Evolutionary conservation across 495 filamentous ascomycete genomes (phyloP).

Genomic region (Lepraria neglecta): DNA sequence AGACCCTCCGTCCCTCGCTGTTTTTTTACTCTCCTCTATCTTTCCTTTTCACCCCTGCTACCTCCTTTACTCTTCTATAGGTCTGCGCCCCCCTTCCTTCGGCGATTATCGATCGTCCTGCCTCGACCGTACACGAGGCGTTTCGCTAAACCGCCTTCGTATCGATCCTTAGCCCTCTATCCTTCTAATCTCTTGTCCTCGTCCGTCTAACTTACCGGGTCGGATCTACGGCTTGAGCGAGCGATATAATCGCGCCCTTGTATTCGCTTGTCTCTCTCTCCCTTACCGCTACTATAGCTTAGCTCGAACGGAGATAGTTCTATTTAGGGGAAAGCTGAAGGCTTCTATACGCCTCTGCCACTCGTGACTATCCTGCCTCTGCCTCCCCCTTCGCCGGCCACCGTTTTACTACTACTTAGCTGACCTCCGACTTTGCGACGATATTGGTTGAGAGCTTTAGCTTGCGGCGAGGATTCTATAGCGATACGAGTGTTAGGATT

Average conservation of each 20-base stretch:
- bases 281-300: background rate
- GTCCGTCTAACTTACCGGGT: background rate
- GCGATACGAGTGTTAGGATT: too few relatives aligned
- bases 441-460: background rate
- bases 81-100: background rate
- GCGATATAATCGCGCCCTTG: background rate
- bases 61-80: too few relatives aligned
- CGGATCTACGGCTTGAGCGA: background rate
- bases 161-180: background rate
- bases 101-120: background rate
- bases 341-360: background rate
- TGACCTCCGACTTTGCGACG: background rate
- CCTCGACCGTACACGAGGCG: background rate
- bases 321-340: background rate
- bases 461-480: too few relatives aligned
- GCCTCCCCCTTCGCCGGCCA: too few relatives aligned
- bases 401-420: background rate
- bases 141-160: background rate
- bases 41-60: background rate
- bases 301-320: background rate
- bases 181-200: background rate
- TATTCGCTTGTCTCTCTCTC: background rate
- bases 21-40: background rate
- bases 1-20: background rate
- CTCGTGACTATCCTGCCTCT: too few relatives aligned